Base-by-base conservation (phyloP, 306 rosid genomes). In the Vigna angularis region DNA sequence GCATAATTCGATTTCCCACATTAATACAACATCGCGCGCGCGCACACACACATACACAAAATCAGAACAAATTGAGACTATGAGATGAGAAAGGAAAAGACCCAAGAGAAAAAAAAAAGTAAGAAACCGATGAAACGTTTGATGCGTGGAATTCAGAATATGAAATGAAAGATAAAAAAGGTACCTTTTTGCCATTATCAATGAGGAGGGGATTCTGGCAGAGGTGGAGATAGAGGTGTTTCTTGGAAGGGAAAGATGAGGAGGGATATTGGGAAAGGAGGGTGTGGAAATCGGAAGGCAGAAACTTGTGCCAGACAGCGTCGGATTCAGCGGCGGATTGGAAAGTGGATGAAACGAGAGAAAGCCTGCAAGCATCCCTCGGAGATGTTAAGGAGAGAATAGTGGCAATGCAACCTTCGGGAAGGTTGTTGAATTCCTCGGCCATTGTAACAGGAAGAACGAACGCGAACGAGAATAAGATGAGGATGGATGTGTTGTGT, bases 291-390 rank as follows among this genome's bases (percentile, higher is more conserved):
- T 88, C 93, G 1, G 74, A 58, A 1, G 96, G 95, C 14, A 95
- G 81, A 44, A 95, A 92, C n/a, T 70, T 42, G 2, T 86, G 88
- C 98, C 98, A 95, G 1, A 95, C 87, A 58, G 85, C 81, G 72
- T 95, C 92, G 14, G 98, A 86, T 0, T 91, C 87, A 3, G 96
- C 91, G n/a, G 92, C 98, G 28, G 97, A 88, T 74, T 89, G 48
- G 88, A 92, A 92, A 0, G 78, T 59, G 0, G 91, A 57, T 0
- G 97, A 95, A 48, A 95, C 87, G 40, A 50, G 58, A 0, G 93
- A 80, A 5, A 86, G 66, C 2, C 86, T 67, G 70, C 91, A 83
- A 0, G 89, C 98, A 18, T 92, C 98, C 0, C 50, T 70, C 49
- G 98, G 98, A 18, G 86, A 18, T 5, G 97, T 92, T 26, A 91